phyloP scores from a whole-genome alignment of 2,329 filamentous ascomycete species.

The Lasiodiplodia sp. region DNA sequence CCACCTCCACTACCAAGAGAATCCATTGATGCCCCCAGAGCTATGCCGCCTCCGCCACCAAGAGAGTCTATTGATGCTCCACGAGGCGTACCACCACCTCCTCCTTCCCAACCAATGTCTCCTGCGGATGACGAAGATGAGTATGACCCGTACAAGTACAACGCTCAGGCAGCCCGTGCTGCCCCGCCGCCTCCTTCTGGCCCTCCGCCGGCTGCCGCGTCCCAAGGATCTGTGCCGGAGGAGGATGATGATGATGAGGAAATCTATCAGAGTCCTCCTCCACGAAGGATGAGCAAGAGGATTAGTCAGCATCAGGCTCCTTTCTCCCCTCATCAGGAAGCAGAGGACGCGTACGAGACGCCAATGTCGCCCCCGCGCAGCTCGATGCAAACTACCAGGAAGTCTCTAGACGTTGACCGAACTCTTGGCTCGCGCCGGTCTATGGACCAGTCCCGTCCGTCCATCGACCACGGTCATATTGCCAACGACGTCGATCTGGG shows the following conservation, averaged over 20 bases:
- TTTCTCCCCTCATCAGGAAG: constrained; percentile 45
- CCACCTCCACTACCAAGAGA: constrained; percentile 70
- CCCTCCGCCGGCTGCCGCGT: constrained; percentile 43
- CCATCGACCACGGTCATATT: constrained; percentile 81
- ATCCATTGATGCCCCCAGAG: constrained; percentile 75
- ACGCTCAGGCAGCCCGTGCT: constrained; percentile 42
- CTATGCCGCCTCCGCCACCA: constrained; percentile 70
- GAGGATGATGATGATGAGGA: constrained; percentile 46
- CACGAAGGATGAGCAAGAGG: constrained; percentile 35
- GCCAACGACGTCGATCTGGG: constrained; percentile 86
- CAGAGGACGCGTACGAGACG: constrained; percentile 33
- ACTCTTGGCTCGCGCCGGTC: constrained; percentile 65
- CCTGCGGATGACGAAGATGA: constrained; percentile 63
- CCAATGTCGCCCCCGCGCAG: constrained; percentile 44
- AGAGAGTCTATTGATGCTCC: constrained; percentile 47
- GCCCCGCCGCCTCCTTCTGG: constrained; percentile 44
- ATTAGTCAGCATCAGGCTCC: constrained; percentile 41
- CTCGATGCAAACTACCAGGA: constrained; percentile 51
- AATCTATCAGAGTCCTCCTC: constrained; percentile 43
- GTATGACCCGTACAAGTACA: constrained; percentile 71
- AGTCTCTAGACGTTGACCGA: constrained; percentile 71
- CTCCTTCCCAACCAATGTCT: constrained; percentile 55
- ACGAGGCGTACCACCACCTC: constrained; percentile 63
- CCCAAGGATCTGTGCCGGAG: constrained; percentile 32
- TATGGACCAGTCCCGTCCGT: constrained; percentile 77